Evolutionary conservation across 306 rosid species (phyloP).

Genomic region (Sindora glabra): DNA sequence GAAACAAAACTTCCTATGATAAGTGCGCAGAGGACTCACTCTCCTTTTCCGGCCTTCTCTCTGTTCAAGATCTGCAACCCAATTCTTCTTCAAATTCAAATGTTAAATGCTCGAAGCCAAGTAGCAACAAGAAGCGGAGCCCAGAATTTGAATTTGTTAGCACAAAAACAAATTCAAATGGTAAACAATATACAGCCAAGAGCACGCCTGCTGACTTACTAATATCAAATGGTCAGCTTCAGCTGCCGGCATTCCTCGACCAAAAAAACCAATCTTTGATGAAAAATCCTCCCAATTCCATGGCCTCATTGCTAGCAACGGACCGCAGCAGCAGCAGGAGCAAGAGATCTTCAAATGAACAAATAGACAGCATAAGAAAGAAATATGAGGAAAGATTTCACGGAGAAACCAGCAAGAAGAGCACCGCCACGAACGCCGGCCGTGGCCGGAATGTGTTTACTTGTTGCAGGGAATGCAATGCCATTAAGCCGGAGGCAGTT

Average conservation of each 20-base stretch:
- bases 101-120: slow-evolving; percentile 10
- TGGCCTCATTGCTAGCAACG: slow-evolving; percentile 23
- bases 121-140: slow-evolving; percentile 26
- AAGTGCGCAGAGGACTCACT: slow-evolving; percentile 36
- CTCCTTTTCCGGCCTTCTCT: slow-evolving; percentile 52
- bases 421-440: slow-evolving; percentile 13
- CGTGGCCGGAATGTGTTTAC: too few relatives aligned
- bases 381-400: too few relatives aligned
- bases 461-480: too few relatives aligned
- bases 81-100: slow-evolving; percentile 19
- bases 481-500: too few relatives aligned
- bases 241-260: slow-evolving; percentile 24
- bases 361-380: slow-evolving; percentile 16
- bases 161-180: slow-evolving; percentile 22
- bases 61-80: slow-evolving; percentile 44
- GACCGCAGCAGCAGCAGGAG: slow-evolving; percentile 16
- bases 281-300: slow-evolving; percentile 4
- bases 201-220: slow-evolving; percentile 37
- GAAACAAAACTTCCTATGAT: slow-evolving; percentile 23
- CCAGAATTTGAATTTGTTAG: slow-evolving; percentile 41
- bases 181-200: slow-evolving; percentile 27
- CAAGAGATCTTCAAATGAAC: slow-evolving; percentile 19
- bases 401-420: too few relatives aligned
- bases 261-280: slow-evolving; percentile 18
- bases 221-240: slow-evolving; percentile 42